Percentiles rank a stretch among this genome's conserved stretches.
These are phyloP conservation scores for Biancaea sappan DNA, from an alignment of 306 rosid species.

Conservation along the genomic window DNA sequence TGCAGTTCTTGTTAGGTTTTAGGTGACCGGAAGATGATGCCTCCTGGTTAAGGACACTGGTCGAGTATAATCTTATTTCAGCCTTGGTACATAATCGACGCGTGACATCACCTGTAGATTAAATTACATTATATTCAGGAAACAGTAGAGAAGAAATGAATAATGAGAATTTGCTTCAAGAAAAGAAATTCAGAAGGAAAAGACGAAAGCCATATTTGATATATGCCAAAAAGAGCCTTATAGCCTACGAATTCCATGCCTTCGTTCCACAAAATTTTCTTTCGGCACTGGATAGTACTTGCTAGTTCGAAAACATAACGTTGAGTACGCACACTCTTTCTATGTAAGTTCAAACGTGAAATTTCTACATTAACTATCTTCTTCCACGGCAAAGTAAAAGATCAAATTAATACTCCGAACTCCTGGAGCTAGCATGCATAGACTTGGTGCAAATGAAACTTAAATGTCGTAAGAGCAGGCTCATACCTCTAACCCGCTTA, in stretches of 20 bases:
- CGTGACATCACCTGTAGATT: conserved; percentile 60
- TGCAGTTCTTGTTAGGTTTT: conserved; percentile 76
- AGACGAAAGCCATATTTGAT: neutral
- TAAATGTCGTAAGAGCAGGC: neutral
- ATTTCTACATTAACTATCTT: no score
- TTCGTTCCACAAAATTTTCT: neutral
- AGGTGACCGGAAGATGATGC: conserved; percentile 37
- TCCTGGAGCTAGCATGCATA: no score
- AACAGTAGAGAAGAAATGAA: conserved; percentile 8
- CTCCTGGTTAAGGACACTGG: conserved; percentile 39
- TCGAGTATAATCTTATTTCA: conserved; percentile 65
- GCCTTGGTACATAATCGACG: conserved; percentile 58
- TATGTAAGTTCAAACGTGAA: neutral
- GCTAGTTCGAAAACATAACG: no score
- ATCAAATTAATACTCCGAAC: no score
- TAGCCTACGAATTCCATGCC: conserved; percentile 9
- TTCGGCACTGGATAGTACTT: neutral
- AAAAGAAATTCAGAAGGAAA: conserved; percentile 2
- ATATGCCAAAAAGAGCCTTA: neutral
- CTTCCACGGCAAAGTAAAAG: neutral
- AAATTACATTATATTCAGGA: conserved; percentile 32
- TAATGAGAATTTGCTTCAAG: conserved; percentile 5
- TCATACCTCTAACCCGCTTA: conserved; percentile 54
- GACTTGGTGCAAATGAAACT: no score
- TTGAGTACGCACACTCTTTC: no score